Conservation (phyloP, 306 rosid genomes). For the Sechiopsis laciniata region DNA sequence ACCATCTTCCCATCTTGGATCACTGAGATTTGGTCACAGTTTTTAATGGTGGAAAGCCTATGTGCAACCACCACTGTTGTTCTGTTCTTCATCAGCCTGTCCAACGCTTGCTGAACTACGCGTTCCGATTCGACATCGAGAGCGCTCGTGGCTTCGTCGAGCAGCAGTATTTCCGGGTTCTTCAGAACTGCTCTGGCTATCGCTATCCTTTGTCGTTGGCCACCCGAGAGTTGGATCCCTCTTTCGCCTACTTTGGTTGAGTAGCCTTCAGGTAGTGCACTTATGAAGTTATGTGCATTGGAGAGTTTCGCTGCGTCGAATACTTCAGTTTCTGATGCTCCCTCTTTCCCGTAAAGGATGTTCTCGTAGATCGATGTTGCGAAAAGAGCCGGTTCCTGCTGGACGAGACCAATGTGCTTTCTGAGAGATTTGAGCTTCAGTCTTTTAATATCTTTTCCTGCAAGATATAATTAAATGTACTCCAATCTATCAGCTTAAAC, state of each 20-base stretch:
- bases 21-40: constrained; percentile 88
- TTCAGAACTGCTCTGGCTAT: constrained; percentile 82
- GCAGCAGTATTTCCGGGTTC: constrained; percentile 72
- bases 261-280: constrained; percentile 90
- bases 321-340: constrained; percentile 76
- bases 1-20: constrained; percentile 80
- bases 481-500: too few species aligned
- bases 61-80: constrained; percentile 92
- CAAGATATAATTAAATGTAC: constrained; percentile 7
- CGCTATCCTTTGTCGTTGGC: constrained; percentile 87
- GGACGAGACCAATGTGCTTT: constrained; percentile 83
- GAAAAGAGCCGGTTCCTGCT: constrained; percentile 94
- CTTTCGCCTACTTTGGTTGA: constrained; percentile 85
- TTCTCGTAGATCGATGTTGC: constrained; percentile 83
- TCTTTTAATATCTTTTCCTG: constrained; percentile 79
- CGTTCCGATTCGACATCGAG: constrained; percentile 84
- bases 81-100: constrained; percentile 72
- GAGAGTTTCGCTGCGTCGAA: constrained; percentile 87
- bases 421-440: constrained; percentile 68
- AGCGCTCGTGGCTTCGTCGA: constrained; percentile 92
- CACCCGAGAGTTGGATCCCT: constrained; percentile 92
- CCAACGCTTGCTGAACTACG: constrained; percentile 76
- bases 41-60: constrained; percentile 77
- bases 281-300: constrained; percentile 77
- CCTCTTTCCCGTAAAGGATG: constrained; percentile 79